A percentile compares a stretch with the other conserved stretches of the same genome.
Conservation (phyloP, 345 rosid species). For the Citrus glauca region DNA sequence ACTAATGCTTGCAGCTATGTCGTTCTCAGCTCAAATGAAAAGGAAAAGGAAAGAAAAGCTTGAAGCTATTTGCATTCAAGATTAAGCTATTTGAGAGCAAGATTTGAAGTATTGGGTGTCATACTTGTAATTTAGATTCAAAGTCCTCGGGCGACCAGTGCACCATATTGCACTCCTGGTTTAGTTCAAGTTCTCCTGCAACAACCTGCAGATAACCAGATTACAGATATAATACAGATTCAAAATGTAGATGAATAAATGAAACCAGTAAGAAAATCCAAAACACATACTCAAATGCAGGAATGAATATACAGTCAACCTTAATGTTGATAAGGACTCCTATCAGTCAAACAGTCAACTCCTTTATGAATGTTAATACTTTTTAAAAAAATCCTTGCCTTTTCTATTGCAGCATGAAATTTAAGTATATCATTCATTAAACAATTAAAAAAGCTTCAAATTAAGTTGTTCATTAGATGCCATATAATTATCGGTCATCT, state of each 20-base stretch:
- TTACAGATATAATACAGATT: conserved; percentile 9
- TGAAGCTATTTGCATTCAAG: neutral
- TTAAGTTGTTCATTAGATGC: neutral
- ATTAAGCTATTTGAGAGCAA: neutral
- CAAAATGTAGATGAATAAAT: neutral
- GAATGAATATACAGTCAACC: neutral
- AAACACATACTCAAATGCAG: neutral
- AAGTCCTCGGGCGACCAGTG: conserved; percentile 98
- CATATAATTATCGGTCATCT: no score
- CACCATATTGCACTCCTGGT: conserved; percentile 79
- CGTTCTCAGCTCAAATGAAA: neutral
- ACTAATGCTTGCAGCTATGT: neutral
- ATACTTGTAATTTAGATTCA: conserved; percentile 91
- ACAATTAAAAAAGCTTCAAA: no score
- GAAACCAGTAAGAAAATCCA: neutral
- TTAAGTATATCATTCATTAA: no score
- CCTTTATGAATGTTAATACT: no score
- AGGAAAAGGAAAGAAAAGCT: neutral
- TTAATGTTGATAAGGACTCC: neutral
- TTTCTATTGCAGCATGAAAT: no score
- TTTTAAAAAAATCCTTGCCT: no score
- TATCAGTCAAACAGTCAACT: no score
- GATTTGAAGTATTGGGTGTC: neutral
- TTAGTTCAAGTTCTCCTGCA: conserved; percentile 95
- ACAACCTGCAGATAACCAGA: conserved; percentile 59